Conservation (phyloP, 306 rosid species). For the Vachellia collinsii region DNA sequence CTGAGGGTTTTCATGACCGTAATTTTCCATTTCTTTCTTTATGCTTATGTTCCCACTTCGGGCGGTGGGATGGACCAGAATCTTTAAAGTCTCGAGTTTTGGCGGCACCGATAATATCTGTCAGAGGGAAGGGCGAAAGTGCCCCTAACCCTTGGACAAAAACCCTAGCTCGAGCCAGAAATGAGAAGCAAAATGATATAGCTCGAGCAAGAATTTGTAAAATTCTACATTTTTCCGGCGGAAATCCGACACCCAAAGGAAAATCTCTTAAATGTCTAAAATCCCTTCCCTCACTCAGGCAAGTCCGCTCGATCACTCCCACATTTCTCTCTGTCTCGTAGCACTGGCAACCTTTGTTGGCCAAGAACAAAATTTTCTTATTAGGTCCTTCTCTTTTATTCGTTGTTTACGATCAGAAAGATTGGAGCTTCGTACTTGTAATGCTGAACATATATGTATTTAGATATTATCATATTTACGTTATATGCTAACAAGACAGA, state of each 20-base stretch:
- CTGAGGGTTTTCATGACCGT: too few species aligned
- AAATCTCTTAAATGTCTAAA: slow-evolving; percentile 46
- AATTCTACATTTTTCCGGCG: background rate
- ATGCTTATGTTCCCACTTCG: too few species aligned
- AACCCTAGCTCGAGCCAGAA: slow-evolving; percentile 8
- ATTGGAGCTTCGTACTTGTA: background rate
- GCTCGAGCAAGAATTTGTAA: background rate
- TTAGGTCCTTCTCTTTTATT: background rate
- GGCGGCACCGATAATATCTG: background rate
- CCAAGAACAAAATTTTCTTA: background rate
- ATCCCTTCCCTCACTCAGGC: slow-evolving; percentile 55
- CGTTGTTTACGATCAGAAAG: background rate
- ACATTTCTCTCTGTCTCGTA: background rate
- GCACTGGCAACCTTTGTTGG: background rate
- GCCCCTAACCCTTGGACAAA: background rate
- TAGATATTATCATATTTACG: background rate
- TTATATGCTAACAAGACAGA: slow-evolving; percentile 32
- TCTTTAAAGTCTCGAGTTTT: slow-evolving; percentile 8
- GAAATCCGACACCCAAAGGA: background rate
- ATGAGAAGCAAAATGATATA: background rate
- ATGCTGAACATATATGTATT: background rate
- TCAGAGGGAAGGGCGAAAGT: background rate
- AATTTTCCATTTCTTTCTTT: too few species aligned
- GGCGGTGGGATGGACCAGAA: background rate
- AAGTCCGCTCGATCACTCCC: slow-evolving; percentile 41